Base-by-base conservation (phyloP, 805 yeast genomes). In the Vanderwaltozyma yarrowii region DNA sequence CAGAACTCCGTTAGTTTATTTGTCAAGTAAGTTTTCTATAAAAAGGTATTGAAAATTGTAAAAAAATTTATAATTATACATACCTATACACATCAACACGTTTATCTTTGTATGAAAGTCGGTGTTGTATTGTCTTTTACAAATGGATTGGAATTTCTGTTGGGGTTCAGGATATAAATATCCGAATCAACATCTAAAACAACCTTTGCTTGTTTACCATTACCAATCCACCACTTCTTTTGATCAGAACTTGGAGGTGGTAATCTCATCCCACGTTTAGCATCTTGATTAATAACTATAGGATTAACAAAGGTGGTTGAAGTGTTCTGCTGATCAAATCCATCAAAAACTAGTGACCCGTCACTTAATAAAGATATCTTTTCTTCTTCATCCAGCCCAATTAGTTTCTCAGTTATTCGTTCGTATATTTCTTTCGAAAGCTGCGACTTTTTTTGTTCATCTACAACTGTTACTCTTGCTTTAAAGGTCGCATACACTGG, bases 221-320 rank as follows among this genome's bases (percentile, higher is more conserved):
- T 79, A 12, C 80, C 79, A 14, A 85, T 67, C 98, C 98, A 92
- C 98, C 98, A 92, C 58, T 85, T 84, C 17, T 70, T 64, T 12
- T 67, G 60, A 39, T 84, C 95, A 0, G 92, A 74, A 41, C 94
- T 80, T 13, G 98, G 98, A 1, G 95, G 84, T 4, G 96, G 96
- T 37, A 88, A 66, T 7, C 54, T 53, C 27, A 49, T 58, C 10
- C 52, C 50, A 25, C 49, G 49, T 17, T 51, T 49, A 1, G 47
- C 37, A 15, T 42, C 51, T 13, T 27, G 30, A 34, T 40, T 41
- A 7, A 36, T 8, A 21, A 5, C 7, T 7, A 18, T 2, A 10
- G 28, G 3, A 4, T 15, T 16, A 10, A 14, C 11, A 19, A 5
- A 8, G 12, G 11, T 15, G 3, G 29, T 9, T 10, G 11, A 19